Percentiles rank a stretch among this genome's conserved stretches.
These are phyloP conservation scores for Hypoxylon trugodes DNA, from an alignment of 495 filamentous ascomycete species.

Conservation along the genomic window DNA sequence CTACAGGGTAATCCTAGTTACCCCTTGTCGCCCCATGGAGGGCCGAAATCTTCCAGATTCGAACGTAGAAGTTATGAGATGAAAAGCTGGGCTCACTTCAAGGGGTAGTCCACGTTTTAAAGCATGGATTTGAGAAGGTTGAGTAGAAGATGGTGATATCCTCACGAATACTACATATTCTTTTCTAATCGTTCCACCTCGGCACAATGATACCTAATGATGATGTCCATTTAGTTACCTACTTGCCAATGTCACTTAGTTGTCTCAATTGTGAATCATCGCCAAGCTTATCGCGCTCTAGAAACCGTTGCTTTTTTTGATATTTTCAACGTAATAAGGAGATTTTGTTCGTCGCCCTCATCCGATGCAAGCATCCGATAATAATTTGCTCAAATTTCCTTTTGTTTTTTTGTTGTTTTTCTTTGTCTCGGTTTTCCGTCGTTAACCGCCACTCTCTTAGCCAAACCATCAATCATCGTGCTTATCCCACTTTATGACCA, in stretches of 20 bases:
- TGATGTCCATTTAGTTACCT: background rate
- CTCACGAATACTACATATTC: background rate
- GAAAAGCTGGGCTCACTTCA: conserved; percentile 14
- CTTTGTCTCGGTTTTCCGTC: no score
- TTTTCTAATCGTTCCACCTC: background rate
- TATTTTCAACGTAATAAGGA: background rate
- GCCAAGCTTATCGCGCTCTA: background rate
- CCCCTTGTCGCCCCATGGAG: conserved; percentile 3
- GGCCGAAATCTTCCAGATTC: conserved; percentile 9
- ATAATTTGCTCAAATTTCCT: no score
- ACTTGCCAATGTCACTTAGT: no score
- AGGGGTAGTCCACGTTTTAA: conserved; percentile 23
- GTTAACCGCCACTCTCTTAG: no score
- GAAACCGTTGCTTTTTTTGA: background rate
- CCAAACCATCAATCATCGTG: no score
- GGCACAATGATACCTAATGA: background rate
- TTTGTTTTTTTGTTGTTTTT: no score
- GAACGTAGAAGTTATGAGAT: conserved; percentile 5
- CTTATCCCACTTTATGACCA: no score
- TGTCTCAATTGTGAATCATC: background rate
- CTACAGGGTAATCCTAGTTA: conserved; percentile 14
- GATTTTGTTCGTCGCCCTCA: background rate
- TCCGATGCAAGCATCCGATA: no score
- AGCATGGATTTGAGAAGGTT: conserved; percentile 23
- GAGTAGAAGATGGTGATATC: background rate